phyloP scores from a whole-genome alignment of 2,329 filamentous ascomycete species.

The Torrubiella hemipterigena region DNA sequence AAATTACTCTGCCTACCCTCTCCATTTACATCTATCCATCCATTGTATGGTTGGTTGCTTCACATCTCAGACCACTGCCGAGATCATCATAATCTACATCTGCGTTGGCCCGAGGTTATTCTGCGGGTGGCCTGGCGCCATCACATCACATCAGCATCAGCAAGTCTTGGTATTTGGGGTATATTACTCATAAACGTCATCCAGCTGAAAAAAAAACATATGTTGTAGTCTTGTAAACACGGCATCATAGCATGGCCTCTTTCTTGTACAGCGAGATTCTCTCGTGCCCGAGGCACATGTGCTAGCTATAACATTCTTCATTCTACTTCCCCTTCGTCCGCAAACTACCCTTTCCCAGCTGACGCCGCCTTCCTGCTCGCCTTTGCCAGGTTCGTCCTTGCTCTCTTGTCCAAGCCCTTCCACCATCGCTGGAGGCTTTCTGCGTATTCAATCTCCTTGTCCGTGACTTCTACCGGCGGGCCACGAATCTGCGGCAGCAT shows the following conservation, averaged over 20 bases:
- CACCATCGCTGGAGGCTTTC: constrained; percentile 37
- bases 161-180: too few species aligned
- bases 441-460: constrained; percentile 37
- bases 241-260: too few species aligned
- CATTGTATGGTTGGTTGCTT: not conserved
- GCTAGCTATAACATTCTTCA: not conserved
- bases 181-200: too few species aligned
- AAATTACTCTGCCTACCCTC: not conserved
- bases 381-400: constrained; percentile 33
- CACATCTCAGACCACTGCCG: too few species aligned
- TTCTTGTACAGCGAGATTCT: too few species aligned
- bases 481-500: constrained; percentile 42
- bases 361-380: constrained; percentile 27
- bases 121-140: too few species aligned
- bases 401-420: constrained; percentile 30
- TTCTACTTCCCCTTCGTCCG: not conserved
- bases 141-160: not conserved
- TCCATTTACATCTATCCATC: constrained; percentile 1
- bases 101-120: too few species aligned
- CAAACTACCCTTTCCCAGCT: not conserved
- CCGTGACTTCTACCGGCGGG: constrained; percentile 44
- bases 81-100: too few species aligned
- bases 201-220: too few species aligned
- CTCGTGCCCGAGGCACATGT: too few species aligned
- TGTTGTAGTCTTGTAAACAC: too few species aligned